phyloP scores from a whole-genome alignment of 495 filamentous ascomycete genomes.

The Saxophila tyrrhenica region DNA sequence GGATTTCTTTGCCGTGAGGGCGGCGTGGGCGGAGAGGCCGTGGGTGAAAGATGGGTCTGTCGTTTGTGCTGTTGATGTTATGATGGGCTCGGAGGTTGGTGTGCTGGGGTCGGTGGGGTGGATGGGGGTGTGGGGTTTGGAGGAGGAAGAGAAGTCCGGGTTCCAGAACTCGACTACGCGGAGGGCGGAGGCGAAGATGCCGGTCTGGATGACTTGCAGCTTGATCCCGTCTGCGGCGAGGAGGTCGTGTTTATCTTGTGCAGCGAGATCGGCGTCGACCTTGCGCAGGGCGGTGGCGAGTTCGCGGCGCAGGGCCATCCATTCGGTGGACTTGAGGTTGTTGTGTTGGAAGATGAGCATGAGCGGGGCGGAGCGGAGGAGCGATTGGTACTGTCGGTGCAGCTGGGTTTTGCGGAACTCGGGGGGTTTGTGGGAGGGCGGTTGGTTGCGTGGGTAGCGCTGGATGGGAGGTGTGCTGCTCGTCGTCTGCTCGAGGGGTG shows the following conservation, averaged over 20 bases:
- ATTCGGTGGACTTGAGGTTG: slow-evolving; percentile 80
- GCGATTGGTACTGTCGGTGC: slow-evolving; percentile 81
- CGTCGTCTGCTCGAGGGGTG: slow-evolving; percentile 40
- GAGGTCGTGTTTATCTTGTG: slow-evolving; percentile 34
- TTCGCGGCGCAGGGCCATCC: slow-evolving; percentile 77
- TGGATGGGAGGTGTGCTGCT: slow-evolving; percentile 41
- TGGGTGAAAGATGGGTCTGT: slow-evolving; percentile 48
- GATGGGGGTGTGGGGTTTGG: neutral
- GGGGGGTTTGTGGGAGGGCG: slow-evolving; percentile 75
- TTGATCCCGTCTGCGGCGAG: slow-evolving; percentile 48
- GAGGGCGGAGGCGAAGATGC: slow-evolving; percentile 75
- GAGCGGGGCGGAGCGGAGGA: slow-evolving; percentile 77
- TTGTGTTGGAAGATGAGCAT: slow-evolving; percentile 95
- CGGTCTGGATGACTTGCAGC: slow-evolving; percentile 73
- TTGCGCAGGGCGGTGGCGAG: slow-evolving; percentile 55
- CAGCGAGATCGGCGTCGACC: slow-evolving; percentile 44
- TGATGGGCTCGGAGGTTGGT: slow-evolving; percentile 24
- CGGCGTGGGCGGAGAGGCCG: slow-evolving; percentile 60
- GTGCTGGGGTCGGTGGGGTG: slow-evolving; percentile 24
- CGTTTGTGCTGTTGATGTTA: slow-evolving; percentile 14
- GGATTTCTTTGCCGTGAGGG: slow-evolving; percentile 40
- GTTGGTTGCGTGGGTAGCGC: slow-evolving; percentile 59
- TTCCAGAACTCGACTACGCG: slow-evolving; percentile 79
- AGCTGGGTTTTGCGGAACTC: slow-evolving; percentile 91
- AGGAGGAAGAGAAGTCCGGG: slow-evolving; percentile 31